Evolutionary conservation across 345 rosid genomes (phyloP), one percentile per base, ranked within the genome.

Genomic region (Salix purpurea): DNA sequence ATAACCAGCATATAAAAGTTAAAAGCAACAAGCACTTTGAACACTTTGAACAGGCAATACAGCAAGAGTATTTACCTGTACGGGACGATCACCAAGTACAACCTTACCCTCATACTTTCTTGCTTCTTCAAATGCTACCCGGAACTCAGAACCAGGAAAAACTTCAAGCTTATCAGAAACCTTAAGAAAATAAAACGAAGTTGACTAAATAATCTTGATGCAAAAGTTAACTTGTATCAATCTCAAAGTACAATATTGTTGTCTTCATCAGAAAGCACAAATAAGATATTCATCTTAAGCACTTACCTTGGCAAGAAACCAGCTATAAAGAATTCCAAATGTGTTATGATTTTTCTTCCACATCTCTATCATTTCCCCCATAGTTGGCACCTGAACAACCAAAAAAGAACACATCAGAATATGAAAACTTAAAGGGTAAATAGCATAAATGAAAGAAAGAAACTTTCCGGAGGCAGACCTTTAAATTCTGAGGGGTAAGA

Each of bases 281-380:
- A 69, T 18, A 46, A 52, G 28, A 24, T 8, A 34, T 44, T 32
- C n/a, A 68, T 21, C 24, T 68, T 40, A 40, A 15, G 42, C 28
- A n/a, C 15, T 39, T 88, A 76, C 99, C 98, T 92, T 92, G 61
- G 99, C 98, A 84, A 96, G 98, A 82, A 96, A 92, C 97, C 96
- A 94, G 85, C 94, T 87, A 70, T 94, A 92, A 56, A 96, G 90
- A 82, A 96, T 94, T 77, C 96, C 97, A 66, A 96, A 94, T 73
- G 84, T 77, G 75, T 94, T 96, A 67, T 92, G 91, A 61, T 92
- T 92, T 82, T 92, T 92, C 88, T 94, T 96, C 92, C 89, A 92
- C 91, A 89, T 91, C 50, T 92, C 97, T 68, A 94, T 76, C 99
- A 96, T 96, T 82, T 94, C 99, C 56, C 89, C 84, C 84, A 88